A percentile compares a stretch with the other conserved stretches of the same genome.
Conservation (phyloP, 257 asterid species). For the Echites panduratus region DNA sequence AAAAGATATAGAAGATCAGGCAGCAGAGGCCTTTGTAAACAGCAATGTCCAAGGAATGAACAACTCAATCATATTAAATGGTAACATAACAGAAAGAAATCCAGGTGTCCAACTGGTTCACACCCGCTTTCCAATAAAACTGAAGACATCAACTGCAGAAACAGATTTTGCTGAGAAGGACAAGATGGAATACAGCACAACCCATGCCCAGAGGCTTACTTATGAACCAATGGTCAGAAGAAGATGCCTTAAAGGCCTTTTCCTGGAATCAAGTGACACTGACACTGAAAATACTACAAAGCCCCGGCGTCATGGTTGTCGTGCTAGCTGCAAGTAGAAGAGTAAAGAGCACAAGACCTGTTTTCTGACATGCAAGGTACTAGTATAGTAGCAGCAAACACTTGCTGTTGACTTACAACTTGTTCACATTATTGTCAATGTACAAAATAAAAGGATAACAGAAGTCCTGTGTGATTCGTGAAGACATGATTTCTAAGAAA, state of each 20-base stretch:
- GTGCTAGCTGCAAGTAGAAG: constrained; percentile 39
- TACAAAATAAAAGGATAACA: not conserved
- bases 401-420: not conserved
- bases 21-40: constrained; percentile 48
- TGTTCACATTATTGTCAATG: not conserved
- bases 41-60: constrained; percentile 75
- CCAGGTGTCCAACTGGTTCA: constrained; percentile 68
- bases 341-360: constrained; percentile 21
- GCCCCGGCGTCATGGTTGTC: constrained; percentile 78
- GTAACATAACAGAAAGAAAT: constrained; percentile 47
- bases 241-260: constrained; percentile 73
- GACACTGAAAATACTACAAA: constrained; percentile 48
- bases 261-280: constrained; percentile 70
- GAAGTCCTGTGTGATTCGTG: not conserved
- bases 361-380: constrained; percentile 20
- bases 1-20: constrained; percentile 33
- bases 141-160: constrained; percentile 21
- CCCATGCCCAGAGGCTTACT: constrained; percentile 38
- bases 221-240: constrained; percentile 59
- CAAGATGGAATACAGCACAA: constrained; percentile 39
- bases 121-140: constrained; percentile 28
- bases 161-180: constrained; percentile 21
- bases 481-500: not conserved
- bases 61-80: constrained; percentile 61
- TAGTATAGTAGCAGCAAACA: not conserved